phyloP scores from a whole-genome alignment of 805 yeast genomes.

The Grigorovia transvaalensis region DNA sequence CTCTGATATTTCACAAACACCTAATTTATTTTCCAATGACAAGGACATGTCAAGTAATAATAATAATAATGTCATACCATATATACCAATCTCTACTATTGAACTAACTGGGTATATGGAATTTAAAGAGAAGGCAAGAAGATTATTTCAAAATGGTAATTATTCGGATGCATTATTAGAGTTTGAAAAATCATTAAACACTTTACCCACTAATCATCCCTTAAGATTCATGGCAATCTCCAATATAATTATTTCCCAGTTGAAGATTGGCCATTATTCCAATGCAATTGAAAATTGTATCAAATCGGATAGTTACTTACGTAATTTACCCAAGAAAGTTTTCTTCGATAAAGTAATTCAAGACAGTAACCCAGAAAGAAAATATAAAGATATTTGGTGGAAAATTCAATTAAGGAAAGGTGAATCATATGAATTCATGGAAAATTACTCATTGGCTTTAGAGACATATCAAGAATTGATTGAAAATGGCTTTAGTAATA shows the following conservation, averaged over 20 bases:
- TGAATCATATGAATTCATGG: constrained; percentile 74
- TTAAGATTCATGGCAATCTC: constrained; percentile 60
- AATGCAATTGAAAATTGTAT: constrained; percentile 24
- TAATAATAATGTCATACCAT: neutral
- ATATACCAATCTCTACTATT: constrained; percentile 17
- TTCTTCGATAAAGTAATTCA: constrained; percentile 38
- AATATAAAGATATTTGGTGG: constrained; percentile 53
- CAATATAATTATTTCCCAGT: constrained; percentile 57
- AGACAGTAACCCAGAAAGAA: constrained; percentile 15
- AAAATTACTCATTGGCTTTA: constrained; percentile 56
- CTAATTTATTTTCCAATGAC: neutral
- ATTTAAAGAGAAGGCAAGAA: constrained; percentile 46
- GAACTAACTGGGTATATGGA: constrained; percentile 34
- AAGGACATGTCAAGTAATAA: neutral
- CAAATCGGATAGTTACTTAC: constrained; percentile 26
- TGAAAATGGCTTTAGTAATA: constrained; percentile 55
- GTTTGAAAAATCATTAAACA: constrained; percentile 46
- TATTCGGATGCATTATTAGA: constrained; percentile 52
- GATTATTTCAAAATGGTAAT: constrained; percentile 72
- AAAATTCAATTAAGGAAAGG: constrained; percentile 65
- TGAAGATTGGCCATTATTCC: constrained; percentile 60
- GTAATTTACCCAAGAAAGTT: constrained; percentile 18
- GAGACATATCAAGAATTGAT: constrained; percentile 51
- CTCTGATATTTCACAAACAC: neutral
- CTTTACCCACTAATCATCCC: constrained; percentile 56